Conservation (phyloP, 371 early-diverging fungal genomes). For the Zopfochytrium polystomum region DNA sequence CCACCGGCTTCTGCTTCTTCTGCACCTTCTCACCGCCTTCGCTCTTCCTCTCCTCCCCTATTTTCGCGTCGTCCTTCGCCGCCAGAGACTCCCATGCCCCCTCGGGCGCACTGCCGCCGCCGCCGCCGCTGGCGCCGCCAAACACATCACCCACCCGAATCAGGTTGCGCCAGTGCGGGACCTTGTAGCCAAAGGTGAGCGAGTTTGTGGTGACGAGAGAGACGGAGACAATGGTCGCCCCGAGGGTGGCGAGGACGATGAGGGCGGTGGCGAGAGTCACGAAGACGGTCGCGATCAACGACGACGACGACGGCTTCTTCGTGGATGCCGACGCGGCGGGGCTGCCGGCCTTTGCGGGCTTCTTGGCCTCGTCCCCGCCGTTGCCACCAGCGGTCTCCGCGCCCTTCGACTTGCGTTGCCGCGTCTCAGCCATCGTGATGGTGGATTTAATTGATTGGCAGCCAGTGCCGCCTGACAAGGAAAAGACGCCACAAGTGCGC, state of each 20-base stretch:
- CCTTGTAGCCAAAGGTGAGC: constrained; percentile 37
- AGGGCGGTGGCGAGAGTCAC: neutral
- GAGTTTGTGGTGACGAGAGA: constrained; percentile 36
- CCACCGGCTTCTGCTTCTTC: neutral
- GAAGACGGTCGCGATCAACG: neutral
- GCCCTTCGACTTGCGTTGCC: no score
- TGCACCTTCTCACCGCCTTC: constrained; percentile 4
- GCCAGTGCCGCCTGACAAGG: no score
- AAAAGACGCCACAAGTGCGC: no score
- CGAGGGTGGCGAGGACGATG: constrained; percentile 1
- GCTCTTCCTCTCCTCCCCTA: no score
- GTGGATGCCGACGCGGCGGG: neutral
- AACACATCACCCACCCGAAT: constrained; percentile 23
- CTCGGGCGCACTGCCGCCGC: neutral
- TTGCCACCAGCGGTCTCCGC: no score
- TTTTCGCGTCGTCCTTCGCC: neutral
- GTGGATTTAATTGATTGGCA: no score
- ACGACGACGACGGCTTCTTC: neutral
- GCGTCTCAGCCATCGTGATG: no score
- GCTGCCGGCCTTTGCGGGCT: no score
- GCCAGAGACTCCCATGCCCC: neutral
- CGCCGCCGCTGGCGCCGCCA: no score
- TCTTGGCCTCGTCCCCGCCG: no score
- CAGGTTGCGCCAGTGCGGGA: constrained; percentile 30
- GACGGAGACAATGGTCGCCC: constrained; percentile 4